Evolutionary conservation across 805 yeast genomes (phyloP), one percentile per base, ranked within the genome.

Genomic region (Peterozyma toletana): DNA sequence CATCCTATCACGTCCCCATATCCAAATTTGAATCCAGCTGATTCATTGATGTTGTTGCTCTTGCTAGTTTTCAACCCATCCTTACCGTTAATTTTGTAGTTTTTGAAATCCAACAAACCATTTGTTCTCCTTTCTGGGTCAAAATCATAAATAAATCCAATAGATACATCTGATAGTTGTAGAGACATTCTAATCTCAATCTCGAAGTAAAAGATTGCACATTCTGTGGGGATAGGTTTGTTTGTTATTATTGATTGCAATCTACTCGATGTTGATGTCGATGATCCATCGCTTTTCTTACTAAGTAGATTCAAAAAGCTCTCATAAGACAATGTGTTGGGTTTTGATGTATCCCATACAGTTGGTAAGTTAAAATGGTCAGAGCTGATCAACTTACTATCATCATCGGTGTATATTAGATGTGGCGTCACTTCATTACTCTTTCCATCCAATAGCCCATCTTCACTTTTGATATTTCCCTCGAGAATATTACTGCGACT

Each of bases 1-100:
- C 90, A 83, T 0, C 97, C 97, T 49, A 90, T 71, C 2, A 75
- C 67, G 59, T 88, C 96, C 17, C 73, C 73, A 33, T 63, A 56
- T 0, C 80, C 76, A 57, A 74, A 81, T 30, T 57, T 62, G 35
- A 72, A 69, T 2, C 69, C 68, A 41, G 64, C 70, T 18, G 60
- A 64, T 37, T 64, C 65, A 13, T 67, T 60, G 3, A 65, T 57
- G 11, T 67, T 64, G 18, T 53, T 53, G 39, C 67, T 70, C 41
- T 67, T 59, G 18, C 65, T 59, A 30, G 57, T 54, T 11, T 67
- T 60, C 17, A 60, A 56, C 0, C 82, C 83, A 41, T 73, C 77
- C 47, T 66, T 72, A 5, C 81, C 76, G 51, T 70, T 76, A 52
- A 71, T 73, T 0, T 78, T 79, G 66, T 73, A 77, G 2, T 74